These are phyloP conservation scores for Penicillium sclerotigenum DNA, from an alignment of 2,329 filamentous ascomycete genomes.

Conservation along the genomic window DNA sequence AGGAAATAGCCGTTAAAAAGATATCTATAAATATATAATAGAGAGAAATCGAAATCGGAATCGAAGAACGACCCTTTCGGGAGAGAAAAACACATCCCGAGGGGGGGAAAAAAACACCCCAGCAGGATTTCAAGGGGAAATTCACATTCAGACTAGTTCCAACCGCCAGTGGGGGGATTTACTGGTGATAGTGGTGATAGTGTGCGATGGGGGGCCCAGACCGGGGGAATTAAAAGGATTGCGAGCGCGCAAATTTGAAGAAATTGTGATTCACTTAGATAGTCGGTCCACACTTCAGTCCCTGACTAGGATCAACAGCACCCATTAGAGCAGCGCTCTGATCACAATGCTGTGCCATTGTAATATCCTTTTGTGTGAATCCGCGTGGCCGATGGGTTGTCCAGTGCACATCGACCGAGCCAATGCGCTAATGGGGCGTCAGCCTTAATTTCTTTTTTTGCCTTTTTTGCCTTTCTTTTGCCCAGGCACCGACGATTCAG, in stretches of 20 bases:
- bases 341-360: conserved; percentile 39
- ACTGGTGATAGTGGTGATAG: conserved; percentile 11
- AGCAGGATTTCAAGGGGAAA: conserved; percentile 18
- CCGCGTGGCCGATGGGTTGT: conserved; percentile 42
- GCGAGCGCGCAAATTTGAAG: not conserved
- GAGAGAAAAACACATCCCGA: not conserved
- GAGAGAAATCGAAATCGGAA: not conserved
- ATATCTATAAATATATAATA: not conserved
- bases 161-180: conserved; percentile 15
- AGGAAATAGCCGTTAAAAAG: not conserved
- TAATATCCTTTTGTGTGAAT: conserved; percentile 37
- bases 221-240: not conserved
- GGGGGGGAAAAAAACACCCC: not conserved
- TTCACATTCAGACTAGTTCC: conserved; percentile 8
- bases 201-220: not conserved
- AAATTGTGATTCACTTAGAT: not conserved
- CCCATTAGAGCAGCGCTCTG: conserved; percentile 35
- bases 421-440: conserved; percentile 28
- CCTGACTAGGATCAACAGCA: conserved; percentile 30
- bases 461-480: too few species aligned
- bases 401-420: conserved; percentile 41
- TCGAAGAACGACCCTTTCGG: conserved; percentile 2
- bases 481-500: not conserved
- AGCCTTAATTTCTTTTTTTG: conserved; percentile 11
- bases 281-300: conserved; percentile 28